Evolutionary conservation across 2,329 filamentous ascomycete genomes (phyloP).

Genomic region (Fusarium sp.): DNA sequence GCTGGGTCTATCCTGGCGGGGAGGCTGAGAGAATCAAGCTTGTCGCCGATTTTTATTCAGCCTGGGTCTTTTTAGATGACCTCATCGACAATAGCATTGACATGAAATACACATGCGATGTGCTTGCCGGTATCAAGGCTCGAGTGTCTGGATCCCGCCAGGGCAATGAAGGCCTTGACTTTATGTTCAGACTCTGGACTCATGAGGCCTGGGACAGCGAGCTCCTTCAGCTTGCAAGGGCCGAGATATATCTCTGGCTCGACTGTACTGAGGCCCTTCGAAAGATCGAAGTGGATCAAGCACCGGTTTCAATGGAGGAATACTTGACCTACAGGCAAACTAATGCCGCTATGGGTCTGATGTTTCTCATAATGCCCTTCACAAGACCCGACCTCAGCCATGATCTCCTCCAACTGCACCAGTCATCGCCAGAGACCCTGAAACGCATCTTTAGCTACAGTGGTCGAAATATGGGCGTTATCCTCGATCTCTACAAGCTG

Average conservation of each 20-base stretch:
- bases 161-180: not conserved
- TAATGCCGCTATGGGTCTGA: not conserved
- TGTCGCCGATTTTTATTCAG: conserved; percentile 2
- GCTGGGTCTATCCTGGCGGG: not conserved
- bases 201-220: not conserved
- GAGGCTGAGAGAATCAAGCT: not conserved
- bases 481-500: conserved; percentile 4
- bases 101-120: conserved; percentile 1
- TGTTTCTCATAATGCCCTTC: not conserved
- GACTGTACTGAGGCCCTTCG: not conserved
- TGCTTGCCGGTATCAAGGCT: not conserved
- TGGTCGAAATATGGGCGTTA: not conserved
- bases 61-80: conserved; percentile 3
- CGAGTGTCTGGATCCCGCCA: not conserved
- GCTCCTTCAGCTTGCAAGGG: not conserved
- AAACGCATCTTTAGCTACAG: not conserved
- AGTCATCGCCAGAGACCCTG: not conserved
- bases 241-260: not conserved
- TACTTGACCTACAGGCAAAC: not conserved
- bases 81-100: conserved; percentile 5
- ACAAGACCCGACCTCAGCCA: not conserved
- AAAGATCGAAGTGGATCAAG: not conserved
- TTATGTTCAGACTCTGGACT: not conserved
- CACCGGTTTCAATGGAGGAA: not conserved
- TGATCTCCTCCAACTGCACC: not conserved